Conservation (phyloP, 495 filamentous ascomycete species). For the Tuber melanosporum region DNA sequence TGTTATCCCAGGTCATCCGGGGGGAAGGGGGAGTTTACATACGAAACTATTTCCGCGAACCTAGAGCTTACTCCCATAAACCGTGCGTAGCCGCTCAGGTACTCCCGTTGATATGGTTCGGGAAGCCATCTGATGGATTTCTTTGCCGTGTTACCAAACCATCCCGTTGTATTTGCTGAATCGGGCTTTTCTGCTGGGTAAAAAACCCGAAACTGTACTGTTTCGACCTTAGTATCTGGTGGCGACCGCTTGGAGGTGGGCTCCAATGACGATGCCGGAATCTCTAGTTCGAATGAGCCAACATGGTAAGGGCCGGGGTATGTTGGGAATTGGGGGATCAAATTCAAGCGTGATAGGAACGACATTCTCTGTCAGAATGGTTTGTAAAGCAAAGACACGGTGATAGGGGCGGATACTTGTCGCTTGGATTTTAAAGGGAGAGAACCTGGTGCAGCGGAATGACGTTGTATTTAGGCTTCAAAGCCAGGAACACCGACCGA, state of each 20-base stretch:
- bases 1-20: background rate
- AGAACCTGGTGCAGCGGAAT: background rate
- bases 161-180: slow-evolving; percentile 8
- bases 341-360: slow-evolving; percentile 33
- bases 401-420: slow-evolving; percentile 3
- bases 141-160: slow-evolving; percentile 14
- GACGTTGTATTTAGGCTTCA: background rate
- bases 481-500: background rate
- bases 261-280: slow-evolving; percentile 57
- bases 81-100: slow-evolving; percentile 60
- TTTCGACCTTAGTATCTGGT: slow-evolving; percentile 53
- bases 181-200: slow-evolving; percentile 56
- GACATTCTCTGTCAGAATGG: slow-evolving; percentile 17
- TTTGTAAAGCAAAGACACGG: background rate
- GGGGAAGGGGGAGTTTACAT: slow-evolving; percentile 38
- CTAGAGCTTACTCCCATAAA: slow-evolving; percentile 56
- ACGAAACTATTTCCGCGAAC: slow-evolving; percentile 57
- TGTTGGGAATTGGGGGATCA: slow-evolving; percentile 56
- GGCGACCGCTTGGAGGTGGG: slow-evolving; percentile 43
- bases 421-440: background rate
- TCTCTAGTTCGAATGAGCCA: slow-evolving; percentile 67
- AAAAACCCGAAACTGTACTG: slow-evolving; percentile 67
- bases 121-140: slow-evolving; percentile 62
- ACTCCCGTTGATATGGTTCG: slow-evolving; percentile 57
- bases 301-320: slow-evolving; percentile 69